A percentile compares a stretch with the other conserved stretches of the same genome.
Evolutionary conservation across 1,284 basidiomycete genomes (phyloP).

Genomic region (Rhizopogon hawkerae): DNA sequence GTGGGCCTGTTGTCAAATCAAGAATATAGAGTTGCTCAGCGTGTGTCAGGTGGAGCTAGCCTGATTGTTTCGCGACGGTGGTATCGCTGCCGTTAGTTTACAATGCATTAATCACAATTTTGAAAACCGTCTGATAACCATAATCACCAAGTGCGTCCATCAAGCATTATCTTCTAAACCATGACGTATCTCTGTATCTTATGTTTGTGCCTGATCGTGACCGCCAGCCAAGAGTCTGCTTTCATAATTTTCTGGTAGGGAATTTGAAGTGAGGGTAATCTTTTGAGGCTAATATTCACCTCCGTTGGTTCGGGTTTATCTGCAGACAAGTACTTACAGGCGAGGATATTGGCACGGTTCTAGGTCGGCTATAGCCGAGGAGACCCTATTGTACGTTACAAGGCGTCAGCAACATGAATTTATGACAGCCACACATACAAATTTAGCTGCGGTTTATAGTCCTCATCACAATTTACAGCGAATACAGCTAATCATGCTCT

Average conservation of each 20-base stretch:
- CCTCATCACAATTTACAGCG: constrained; percentile 1
- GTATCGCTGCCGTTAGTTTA: constrained; percentile 6
- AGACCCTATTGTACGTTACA: constrained; percentile 2
- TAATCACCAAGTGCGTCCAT: neutral
- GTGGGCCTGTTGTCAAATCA: constrained; percentile 22
- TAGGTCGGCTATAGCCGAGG: neutral
- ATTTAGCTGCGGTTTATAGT: neutral
- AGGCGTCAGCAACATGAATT: neutral
- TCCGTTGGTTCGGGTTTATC: neutral
- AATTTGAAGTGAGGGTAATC: neutral
- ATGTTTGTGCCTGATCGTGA: neutral
- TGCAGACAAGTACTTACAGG: neutral
- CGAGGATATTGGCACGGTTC: too few species aligned
- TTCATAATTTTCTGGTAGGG: neutral
- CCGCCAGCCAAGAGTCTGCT: neutral
- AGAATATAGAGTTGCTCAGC: constrained; percentile 17
- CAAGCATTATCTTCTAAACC: too few species aligned
- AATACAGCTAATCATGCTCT: neutral
- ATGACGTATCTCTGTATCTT: too few species aligned
- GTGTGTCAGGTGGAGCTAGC: constrained; percentile 20
- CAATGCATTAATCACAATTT: neutral
- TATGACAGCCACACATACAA: neutral
- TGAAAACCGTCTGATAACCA: neutral
- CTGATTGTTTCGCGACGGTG: constrained; percentile 10
- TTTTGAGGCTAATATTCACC: neutral